These are phyloP conservation scores for Tremellales sp. DNA, from an alignment of 1,284 basidiomycete genomes.

Conservation along the genomic window DNA sequence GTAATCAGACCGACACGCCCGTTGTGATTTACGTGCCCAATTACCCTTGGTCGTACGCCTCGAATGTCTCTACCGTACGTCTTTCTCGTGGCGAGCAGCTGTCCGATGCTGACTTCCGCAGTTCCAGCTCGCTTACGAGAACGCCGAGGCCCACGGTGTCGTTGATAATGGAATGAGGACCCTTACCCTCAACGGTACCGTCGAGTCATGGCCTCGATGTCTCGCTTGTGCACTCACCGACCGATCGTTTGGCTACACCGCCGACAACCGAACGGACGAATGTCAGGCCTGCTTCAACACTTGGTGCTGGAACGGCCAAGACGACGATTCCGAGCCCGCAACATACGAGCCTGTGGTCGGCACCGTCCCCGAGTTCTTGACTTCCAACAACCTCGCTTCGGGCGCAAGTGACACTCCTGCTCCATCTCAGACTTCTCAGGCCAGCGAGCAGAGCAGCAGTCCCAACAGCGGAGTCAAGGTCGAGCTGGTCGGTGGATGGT, in stretches of 20 bases:
- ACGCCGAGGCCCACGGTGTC: slow-evolving; percentile 34
- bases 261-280: slow-evolving; percentile 28
- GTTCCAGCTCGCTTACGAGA: slow-evolving; percentile 47
- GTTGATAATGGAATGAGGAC: slow-evolving; percentile 33
- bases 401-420: background rate
- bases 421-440: background rate
- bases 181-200: slow-evolving; percentile 39
- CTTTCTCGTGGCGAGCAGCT: background rate
- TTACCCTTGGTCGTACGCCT: slow-evolving; percentile 50
- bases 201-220: slow-evolving; percentile 44
- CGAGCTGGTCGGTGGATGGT: background rate
- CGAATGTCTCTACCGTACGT: slow-evolving; percentile 47
- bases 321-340: slow-evolving; percentile 19
- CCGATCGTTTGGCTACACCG: slow-evolving; percentile 36
- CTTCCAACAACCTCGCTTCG: slow-evolving; percentile 14
- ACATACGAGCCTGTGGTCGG: slow-evolving; percentile 29
- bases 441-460: background rate
- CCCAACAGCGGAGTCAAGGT: background rate
- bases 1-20: slow-evolving; percentile 47
- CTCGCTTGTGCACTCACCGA: slow-evolving; percentile 51
- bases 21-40: slow-evolving; percentile 50
- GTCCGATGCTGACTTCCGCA: background rate
- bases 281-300: slow-evolving; percentile 45
- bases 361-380: slow-evolving; percentile 27
- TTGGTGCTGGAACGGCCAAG: slow-evolving; percentile 44